Base-by-base conservation (phyloP, 768 basidiomycete genomes). In the Kockovaella imperatae region DNA sequence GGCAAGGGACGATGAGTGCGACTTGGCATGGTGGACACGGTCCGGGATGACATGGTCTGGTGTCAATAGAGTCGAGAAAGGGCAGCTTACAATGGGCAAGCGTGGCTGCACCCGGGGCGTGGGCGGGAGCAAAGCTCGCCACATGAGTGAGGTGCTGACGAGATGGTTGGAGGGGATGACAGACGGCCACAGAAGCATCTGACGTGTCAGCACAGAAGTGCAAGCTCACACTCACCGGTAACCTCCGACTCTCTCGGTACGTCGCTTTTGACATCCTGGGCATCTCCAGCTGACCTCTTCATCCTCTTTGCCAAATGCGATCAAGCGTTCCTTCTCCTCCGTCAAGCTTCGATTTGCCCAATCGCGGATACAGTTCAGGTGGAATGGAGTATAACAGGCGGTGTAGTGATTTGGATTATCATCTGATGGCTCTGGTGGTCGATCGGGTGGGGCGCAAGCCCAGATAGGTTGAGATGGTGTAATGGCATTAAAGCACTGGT, bases 11-110 rank as follows among this genome's bases (percentile, higher is more conserved):
- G 35, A 79, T 77, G 0, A 84, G 80, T 4, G 84, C 86, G 10
- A 93, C 78, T 53, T 81, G 79, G 64, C 95, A 99, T 0, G 89
- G 89, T 0, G 91, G 91, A 72, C 95, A 99, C 0, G 93, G 95
- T 0, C 93, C 95, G 0, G 95, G 93, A 68, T 96, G 93, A 62
- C 93, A 97, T 13, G 76, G 48, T 18, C 63, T 60, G 26, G 31
- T 10, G 31, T 32, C 17, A 10, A 17, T 32, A 32, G 31, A n/a
- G n/a, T n/a, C n/a, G 25, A 32, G 13, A 30, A 32, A 15, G 46
- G 25, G 17, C 21, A 10, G 59, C 48, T 52, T 45, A 74, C 13
- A 89, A 66, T 0, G 89, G 80, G 67, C 91, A 97, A 0, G 87
- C 75, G 63, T 96, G 93, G 0, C 76, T 75, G 57, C 93, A 99